Evolutionary conservation across 352 stramenopile species (phyloP).

Genomic region (Globisporangium uncinulatum): DNA sequence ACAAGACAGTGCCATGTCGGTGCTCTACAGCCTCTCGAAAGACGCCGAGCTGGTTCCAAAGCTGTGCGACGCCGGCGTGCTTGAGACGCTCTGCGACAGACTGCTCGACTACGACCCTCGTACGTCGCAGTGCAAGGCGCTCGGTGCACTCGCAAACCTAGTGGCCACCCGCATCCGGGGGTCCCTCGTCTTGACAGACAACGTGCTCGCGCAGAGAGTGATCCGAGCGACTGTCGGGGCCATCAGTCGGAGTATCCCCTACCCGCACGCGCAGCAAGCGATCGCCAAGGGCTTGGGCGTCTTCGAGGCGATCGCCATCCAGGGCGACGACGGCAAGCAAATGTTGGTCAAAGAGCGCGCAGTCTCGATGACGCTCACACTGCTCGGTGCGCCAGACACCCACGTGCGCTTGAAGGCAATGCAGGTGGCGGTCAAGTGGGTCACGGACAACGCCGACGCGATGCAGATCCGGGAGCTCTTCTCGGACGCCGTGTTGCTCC

Average conservation of each 20-base stretch:
- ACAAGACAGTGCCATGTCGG: constrained; percentile 44
- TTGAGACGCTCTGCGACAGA: constrained; percentile 38
- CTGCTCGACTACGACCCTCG: constrained; percentile 28
- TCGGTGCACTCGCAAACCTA: constrained; percentile 34
- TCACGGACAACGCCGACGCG: constrained; percentile 31
- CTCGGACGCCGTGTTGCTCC: constrained; percentile 31
- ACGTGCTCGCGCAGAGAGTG: constrained; percentile 11
- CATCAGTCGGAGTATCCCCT: constrained; percentile 27
- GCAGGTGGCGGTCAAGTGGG: constrained; percentile 31
- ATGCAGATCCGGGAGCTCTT: constrained; percentile 20
- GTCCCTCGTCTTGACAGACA: constrained; percentile 8
- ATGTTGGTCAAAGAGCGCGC: constrained; percentile 34
- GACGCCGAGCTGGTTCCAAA: constrained; percentile 62
- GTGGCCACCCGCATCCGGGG: constrained; percentile 5
- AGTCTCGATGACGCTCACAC: constrained; percentile 31
- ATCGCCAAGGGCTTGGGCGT: constrained; percentile 40
- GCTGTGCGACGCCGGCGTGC: constrained; percentile 38
- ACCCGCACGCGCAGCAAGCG: constrained; percentile 25
- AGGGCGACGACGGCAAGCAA: constrained; percentile 19
- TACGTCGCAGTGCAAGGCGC: constrained; percentile 35
- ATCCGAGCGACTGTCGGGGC: constrained; percentile 24
- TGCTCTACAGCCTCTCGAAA: constrained; percentile 55
- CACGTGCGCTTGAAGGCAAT: constrained; percentile 47
- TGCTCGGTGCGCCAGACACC: constrained; percentile 32
- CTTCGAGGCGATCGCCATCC: constrained; percentile 37